Evolutionary conservation across 106 monocot genomes (phyloP), one percentile per base, ranked within the genome.

Genomic region (Alisma plantagoaquatica): DNA sequence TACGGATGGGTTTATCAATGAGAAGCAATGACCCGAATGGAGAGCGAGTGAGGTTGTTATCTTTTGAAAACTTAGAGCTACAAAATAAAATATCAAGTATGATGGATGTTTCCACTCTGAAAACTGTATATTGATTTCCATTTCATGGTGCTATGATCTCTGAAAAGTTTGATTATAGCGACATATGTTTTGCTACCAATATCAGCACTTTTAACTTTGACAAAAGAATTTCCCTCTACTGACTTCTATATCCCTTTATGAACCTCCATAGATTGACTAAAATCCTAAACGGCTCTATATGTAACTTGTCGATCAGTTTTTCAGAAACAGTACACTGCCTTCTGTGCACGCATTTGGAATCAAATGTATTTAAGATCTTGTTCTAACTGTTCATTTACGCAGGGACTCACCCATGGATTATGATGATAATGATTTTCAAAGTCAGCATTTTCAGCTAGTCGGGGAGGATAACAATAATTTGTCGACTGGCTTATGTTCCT

Each of bases 371-470:
- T n/a, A n/a, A n/a, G n/a, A n/a, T n/a, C n/a, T n/a, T n/a, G n/a
- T n/a, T n/a, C n/a, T n/a, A n/a, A n/a, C n/a, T 26, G 29, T 50
- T 19, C 19, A 23, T 50, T 52, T 33, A 67, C 77, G 16, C 61
- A 88, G 94, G 88, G 27, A 63, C 69, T 61, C 53, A 89, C 68
- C 70, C 67, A 96, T 89, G 88, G 94, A 88, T 96, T 81, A 87
- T 78, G 81, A 84, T 66, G 88, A 89, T 51, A 76, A 73, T 73
- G 81, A 96, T 60, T 96, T 96, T 72, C 89, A 82, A 56, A 89
- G 64, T 60, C 88, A 84, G 50, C 84, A 78, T 65, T 87, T 84
- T 70, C 84, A 88, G 47, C 29, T 96, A 84, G 71, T 57, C 27
- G 77, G 73, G 29, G 94, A 96, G 63, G 88, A 81, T 53, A 85